Percentiles rank a stretch among this genome's conserved stretches.
Evolutionary conservation across 352 stramenopile species (phyloP).

Genomic region (Phytophthora pisi): DNA sequence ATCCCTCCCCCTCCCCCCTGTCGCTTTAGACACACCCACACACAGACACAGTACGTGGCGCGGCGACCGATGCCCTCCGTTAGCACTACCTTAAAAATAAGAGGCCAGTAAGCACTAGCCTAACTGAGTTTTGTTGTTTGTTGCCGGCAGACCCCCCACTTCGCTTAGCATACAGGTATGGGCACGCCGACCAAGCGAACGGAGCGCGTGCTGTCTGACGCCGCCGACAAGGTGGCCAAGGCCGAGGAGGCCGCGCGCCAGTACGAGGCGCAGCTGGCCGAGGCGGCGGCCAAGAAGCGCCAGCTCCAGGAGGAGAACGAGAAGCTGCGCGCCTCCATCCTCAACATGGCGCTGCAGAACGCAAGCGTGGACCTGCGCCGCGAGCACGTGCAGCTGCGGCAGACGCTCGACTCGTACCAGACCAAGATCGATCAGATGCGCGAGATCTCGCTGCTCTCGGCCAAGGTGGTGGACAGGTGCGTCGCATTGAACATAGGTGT

Average conservation of each 20-base stretch:
- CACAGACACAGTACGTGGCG: not conserved
- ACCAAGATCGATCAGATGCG: constrained; percentile 90
- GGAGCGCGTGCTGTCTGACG: constrained; percentile 74
- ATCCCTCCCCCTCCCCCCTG: not conserved
- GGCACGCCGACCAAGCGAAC: constrained; percentile 55
- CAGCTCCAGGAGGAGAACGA: constrained; percentile 84
- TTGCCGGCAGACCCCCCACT: not conserved
- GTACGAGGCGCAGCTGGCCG: constrained; percentile 57
- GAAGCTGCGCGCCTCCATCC: constrained; percentile 76
- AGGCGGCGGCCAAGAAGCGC: constrained; percentile 72
- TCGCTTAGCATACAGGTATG: constrained; percentile 36
- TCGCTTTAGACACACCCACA: not conserved
- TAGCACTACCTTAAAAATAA: not conserved
- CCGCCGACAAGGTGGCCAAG: constrained; percentile 73
- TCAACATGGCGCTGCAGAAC: constrained; percentile 77
- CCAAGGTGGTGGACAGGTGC: constrained; percentile 87
- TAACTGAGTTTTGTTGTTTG: not conserved
- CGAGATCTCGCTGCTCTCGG: constrained; percentile 84
- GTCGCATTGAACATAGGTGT: constrained; percentile 1
- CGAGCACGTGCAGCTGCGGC: constrained; percentile 82
- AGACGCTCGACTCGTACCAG: constrained; percentile 89
- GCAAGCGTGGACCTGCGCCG: constrained; percentile 79
- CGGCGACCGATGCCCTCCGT: not conserved
- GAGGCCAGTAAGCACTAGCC: not conserved
- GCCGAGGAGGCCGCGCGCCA: constrained; percentile 65